Conservation (phyloP, 352 stramenopile species). For the Phytopythium delawarense region DNA sequence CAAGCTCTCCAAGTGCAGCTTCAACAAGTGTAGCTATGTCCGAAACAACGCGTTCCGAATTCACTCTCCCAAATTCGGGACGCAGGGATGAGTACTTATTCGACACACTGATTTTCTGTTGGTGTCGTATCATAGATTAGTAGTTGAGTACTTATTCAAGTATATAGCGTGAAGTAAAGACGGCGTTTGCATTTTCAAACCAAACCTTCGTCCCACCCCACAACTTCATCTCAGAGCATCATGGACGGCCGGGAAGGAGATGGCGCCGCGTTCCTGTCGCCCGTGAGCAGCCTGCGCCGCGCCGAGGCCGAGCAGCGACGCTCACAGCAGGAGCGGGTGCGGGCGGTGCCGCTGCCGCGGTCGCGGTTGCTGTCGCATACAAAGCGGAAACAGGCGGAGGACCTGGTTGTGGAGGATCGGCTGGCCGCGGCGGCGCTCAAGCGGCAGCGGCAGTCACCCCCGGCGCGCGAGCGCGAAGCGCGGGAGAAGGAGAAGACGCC, state of each 20-base stretch:
- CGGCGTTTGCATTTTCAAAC: background rate
- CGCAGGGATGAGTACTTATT: background rate
- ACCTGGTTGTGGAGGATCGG: background rate
- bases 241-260: background rate
- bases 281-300: constrained; percentile 7
- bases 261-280: constrained; percentile 8
- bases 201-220: too few species aligned
- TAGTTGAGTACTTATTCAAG: background rate
- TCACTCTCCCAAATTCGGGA: background rate
- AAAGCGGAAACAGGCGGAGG: constrained; percentile 3
- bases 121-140: background rate
- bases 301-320: background rate
- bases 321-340: constrained; percentile 2
- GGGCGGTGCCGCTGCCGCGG: background rate
- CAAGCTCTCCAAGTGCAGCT: background rate
- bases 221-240: background rate
- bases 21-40: background rate
- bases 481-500: background rate
- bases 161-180: background rate
- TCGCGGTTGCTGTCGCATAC: background rate
- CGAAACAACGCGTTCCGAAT: background rate
- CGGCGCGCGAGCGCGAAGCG: background rate
- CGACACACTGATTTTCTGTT: background rate
- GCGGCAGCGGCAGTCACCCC: background rate
- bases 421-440: background rate